These are phyloP conservation scores for Diplocarpon rosae DNA, from an alignment of 2,329 filamentous ascomycete species.

Conservation along the genomic window DNA sequence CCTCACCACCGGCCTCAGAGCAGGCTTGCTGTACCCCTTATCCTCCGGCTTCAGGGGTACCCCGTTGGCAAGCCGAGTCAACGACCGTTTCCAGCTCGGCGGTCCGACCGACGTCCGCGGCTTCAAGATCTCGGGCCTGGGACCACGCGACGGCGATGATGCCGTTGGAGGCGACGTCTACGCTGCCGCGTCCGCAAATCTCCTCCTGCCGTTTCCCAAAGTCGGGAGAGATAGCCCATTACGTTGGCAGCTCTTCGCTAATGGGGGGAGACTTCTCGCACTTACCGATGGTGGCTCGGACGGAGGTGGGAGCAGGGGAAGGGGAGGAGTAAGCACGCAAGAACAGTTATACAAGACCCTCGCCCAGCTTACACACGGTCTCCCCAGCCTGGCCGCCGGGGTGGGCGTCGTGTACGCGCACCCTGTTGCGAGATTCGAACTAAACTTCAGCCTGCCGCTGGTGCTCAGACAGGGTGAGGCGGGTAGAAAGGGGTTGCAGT, in stretches of 20 bases:
- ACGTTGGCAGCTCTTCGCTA: conserved; percentile 81
- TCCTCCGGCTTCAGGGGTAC: conserved; percentile 44
- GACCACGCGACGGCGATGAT: conserved; percentile 76
- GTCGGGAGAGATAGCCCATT: conserved; percentile 75
- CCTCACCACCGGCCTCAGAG: conserved; percentile 69
- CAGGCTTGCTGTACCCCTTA: conserved; percentile 76
- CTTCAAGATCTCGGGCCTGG: conserved; percentile 81
- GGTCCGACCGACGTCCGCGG: conserved; percentile 91
- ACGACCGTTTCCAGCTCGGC: conserved; percentile 90
- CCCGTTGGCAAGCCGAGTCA: conserved; percentile 64
- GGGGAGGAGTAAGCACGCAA: conserved; percentile 9
- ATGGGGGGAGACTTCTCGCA: conserved; percentile 75
- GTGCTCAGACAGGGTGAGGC: conserved; percentile 75
- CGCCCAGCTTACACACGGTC: conserved; percentile 57
- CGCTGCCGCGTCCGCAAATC: conserved; percentile 75
- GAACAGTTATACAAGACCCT: conserved; percentile 44
- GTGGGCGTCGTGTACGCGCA: conserved; percentile 91
- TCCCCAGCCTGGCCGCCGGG: conserved; percentile 79
- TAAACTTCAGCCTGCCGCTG: conserved; percentile 88
- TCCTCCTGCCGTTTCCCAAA: conserved; percentile 75
- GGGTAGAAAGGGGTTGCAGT: conserved; percentile 78
- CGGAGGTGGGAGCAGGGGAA: too few species aligned
- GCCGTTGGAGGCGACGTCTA: conserved; percentile 87
- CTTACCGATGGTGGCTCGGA: conserved; percentile 41
- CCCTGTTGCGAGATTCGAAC: conserved; percentile 82